Evolutionary conservation across 164 flowering plant species (phyloP), one percentile per base, ranked within the genome.

Genomic region (Tetracentron sinense): DNA sequence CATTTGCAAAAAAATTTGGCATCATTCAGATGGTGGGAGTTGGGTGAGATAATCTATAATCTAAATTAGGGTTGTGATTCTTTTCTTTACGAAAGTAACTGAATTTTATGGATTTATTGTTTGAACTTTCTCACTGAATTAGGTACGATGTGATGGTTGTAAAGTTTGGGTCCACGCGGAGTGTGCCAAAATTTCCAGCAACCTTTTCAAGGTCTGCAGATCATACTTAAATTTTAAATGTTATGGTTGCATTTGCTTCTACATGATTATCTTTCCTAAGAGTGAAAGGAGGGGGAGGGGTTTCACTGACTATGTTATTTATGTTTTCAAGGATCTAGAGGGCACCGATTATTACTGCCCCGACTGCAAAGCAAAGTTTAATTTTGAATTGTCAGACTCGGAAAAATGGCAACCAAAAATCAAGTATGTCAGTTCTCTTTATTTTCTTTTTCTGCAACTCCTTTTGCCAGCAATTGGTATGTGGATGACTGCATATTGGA

Each of bases 151-250:
- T 69, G 87, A 85, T 84, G 93, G 97, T 57, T 94, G 99, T 77
- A 85, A 91, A 78, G 93, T 89, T 60, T 94, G 97, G 99, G 85
- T 94, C 53, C 97, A 94, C 69, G 93, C 97, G 8, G 95, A 86
- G 69, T 91, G 97, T 76, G 97, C 81, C 76, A 83, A 85, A 65
- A 81, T 87, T 66, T 82, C 89, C 14, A 74, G 75, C 65, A 77
- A 71, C 56, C 78, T 49, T 72, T 82, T 88, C 60, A 84, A 91
- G 99, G 99, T 94, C 33, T 70, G 62, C 58, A n/a, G 25, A 15
- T 55, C 33, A 57, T 56, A 21, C 22, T 62, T 23, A 38, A n/a
- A 49, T 29, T 29, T 60, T 25, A 54, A 3, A 38, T 53, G 23
- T 38, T 48, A 29, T 52, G 31, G 10, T 56, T 21, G 50, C 16